A percentile compares a stretch with the other conserved stretches of the same genome.
Evolutionary conservation across 2,329 filamentous ascomycete genomes (phyloP).

Genomic region (Monascus ruber): DNA sequence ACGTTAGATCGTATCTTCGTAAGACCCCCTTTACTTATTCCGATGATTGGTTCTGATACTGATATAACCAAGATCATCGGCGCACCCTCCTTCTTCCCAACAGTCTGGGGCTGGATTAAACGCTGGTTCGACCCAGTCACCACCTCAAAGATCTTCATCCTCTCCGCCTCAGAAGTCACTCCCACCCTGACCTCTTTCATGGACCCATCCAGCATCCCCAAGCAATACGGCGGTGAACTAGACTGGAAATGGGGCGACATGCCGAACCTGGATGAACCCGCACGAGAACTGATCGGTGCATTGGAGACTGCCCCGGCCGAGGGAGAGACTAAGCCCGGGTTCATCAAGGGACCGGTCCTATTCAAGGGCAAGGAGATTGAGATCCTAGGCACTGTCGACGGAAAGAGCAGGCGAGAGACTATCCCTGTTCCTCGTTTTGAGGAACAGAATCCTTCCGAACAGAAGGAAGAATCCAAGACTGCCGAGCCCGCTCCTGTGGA

Average conservation of each 20-base stretch:
- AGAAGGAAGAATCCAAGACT: no score
- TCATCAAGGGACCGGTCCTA: slow-evolving; percentile 25
- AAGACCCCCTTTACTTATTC: slow-evolving; percentile 12
- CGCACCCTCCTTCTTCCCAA: slow-evolving; percentile 81
- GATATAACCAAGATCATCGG: slow-evolving; percentile 56
- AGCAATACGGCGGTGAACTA: slow-evolving; percentile 76
- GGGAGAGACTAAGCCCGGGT: slow-evolving; percentile 13
- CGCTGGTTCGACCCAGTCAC: slow-evolving; percentile 92
- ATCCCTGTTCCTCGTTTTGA: slow-evolving; percentile 16
- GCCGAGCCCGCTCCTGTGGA: no score
- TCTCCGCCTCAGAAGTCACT: slow-evolving; percentile 60
- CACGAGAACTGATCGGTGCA: slow-evolving; percentile 20
- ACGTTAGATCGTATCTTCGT: slow-evolving; percentile 74
- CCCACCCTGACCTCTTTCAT: slow-evolving; percentile 72
- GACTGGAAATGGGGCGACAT: slow-evolving; percentile 71
- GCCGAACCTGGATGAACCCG: slow-evolving; percentile 54
- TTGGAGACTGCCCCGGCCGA: slow-evolving; percentile 17
- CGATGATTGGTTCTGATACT: slow-evolving; percentile 1
- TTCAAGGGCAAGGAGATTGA: slow-evolving; percentile 23
- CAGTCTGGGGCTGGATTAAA: slow-evolving; percentile 86
- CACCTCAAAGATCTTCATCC: slow-evolving; percentile 91
- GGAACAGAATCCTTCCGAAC: no score
- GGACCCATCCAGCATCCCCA: slow-evolving; percentile 70
- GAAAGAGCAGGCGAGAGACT: slow-evolving; percentile 17
- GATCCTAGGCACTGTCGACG: slow-evolving; percentile 23